Conservation (phyloP, 495 filamentous ascomycete genomes). For the Penicillium desertorum region DNA sequence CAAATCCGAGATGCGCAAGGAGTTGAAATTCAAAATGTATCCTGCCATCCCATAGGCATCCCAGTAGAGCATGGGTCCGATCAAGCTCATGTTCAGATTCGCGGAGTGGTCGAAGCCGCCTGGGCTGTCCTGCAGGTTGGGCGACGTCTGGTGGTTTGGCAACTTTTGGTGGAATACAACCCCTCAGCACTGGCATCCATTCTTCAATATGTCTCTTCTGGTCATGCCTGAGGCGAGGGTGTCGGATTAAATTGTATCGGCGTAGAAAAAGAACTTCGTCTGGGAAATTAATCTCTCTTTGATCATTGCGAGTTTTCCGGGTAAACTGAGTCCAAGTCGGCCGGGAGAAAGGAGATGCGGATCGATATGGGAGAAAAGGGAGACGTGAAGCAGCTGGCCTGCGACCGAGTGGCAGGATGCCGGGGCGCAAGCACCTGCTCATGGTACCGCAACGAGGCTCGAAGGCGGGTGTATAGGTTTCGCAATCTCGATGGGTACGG, state of each 20-base stretch:
- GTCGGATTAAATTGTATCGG: conserved; percentile 17
- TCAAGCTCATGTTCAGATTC: conserved; percentile 22
- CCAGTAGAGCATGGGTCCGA: conserved; percentile 25
- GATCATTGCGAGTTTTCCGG: background rate
- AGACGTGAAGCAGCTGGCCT: conserved; percentile 18
- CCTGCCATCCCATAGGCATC: conserved; percentile 31
- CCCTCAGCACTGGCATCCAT: conserved; percentile 48
- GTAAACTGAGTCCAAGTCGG: conserved; percentile 2
- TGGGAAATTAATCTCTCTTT: conserved; percentile 2
- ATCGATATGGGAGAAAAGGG: conserved; percentile 12
- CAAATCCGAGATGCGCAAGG: conserved; percentile 45
- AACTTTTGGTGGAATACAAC: conserved; percentile 36
- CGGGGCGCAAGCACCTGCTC: conserved; percentile 43
- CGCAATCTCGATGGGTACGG: conserved; percentile 36
- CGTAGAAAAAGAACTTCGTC: conserved; percentile 9
- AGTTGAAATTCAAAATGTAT: conserved; percentile 31
- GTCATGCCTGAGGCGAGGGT: conserved; percentile 15
- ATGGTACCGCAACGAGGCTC: conserved; percentile 41
- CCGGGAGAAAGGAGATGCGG: conserved; percentile 8
- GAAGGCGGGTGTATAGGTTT: conserved; percentile 35
- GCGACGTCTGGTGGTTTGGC: conserved; percentile 22
- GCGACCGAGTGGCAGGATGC: conserved; percentile 39
- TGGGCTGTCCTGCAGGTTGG: conserved; percentile 13
- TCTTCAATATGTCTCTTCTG: conserved; percentile 21
- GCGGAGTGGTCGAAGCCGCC: conserved; percentile 8